Evolutionary conservation across 176 grass and related monocot genomes (phyloP).

Genomic region (Oryza meyeriana): DNA sequence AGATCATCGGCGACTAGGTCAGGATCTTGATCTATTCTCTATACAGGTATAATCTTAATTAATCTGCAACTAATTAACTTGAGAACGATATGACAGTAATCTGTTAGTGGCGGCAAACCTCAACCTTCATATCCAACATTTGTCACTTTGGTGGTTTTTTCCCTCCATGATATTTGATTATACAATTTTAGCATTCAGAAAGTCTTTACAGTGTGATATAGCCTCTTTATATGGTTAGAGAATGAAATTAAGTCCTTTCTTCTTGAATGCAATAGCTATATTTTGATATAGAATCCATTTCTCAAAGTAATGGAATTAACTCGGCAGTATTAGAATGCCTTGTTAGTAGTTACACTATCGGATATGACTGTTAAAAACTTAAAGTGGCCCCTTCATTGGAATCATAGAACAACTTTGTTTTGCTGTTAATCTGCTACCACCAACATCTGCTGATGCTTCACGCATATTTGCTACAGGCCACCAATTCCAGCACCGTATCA

Average conservation of each 20-base stretch:
- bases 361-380: neutral
- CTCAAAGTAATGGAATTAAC: neutral
- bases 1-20: slow-evolving; percentile 91
- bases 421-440: neutral
- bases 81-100: neutral
- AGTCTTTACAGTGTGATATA: neutral
- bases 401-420: neutral
- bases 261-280: neutral
- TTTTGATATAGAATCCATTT: neutral
- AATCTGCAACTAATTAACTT: slow-evolving; percentile 4
- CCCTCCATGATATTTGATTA: neutral
- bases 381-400: neutral
- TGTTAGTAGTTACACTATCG: neutral
- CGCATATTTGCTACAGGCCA: neutral
- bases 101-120: neutral
- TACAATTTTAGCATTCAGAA: neutral
- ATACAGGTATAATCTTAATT: slow-evolving; percentile 61
- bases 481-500: neutral
- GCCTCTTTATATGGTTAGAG: neutral
- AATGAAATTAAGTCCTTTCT: neutral
- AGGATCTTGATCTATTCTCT: slow-evolving; percentile 98
- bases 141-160: neutral
- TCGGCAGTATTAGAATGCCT: neutral
- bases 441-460: neutral
- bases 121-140: neutral